These are phyloP conservation scores for Candida coleopterorum DNA, from an alignment of 805 yeast genomes.

Conservation along the genomic window DNA sequence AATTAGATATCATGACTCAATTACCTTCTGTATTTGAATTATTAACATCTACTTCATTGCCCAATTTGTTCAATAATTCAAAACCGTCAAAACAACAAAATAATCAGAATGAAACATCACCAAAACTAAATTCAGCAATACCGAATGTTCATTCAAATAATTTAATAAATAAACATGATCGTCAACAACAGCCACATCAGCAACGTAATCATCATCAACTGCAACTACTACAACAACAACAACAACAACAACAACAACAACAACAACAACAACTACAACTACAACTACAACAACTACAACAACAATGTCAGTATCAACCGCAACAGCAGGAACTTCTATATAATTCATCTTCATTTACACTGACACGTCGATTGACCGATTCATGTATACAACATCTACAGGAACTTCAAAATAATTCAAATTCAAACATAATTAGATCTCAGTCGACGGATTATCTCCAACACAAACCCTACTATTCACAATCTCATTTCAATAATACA, in stretches of 20 bases:
- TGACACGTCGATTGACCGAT: neutral
- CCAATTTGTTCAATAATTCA: neutral
- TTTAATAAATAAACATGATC: too few species aligned
- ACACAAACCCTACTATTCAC: slow-evolving; percentile 1
- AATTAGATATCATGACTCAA: slow-evolving; percentile 12
- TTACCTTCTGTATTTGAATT: slow-evolving; percentile 24
- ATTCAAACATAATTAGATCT: neutral
- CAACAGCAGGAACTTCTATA: neutral
- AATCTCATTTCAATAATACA: too few species aligned
- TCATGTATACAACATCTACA: neutral
- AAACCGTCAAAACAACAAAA: too few species aligned
- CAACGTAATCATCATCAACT: too few species aligned
- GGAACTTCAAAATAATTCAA: neutral
- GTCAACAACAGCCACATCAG: too few species aligned
- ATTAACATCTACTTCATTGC: slow-evolving; percentile 13
- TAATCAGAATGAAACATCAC: too few species aligned
- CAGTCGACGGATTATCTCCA: slow-evolving; percentile 1
- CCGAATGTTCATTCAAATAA: too few species aligned
- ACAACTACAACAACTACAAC: neutral
- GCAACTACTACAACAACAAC: too few species aligned
- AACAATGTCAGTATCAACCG: neutral
- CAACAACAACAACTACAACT: neutral
- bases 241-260: too few species aligned
- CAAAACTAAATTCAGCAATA: too few species aligned
- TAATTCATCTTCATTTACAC: neutral